Evolutionary conservation across 2,329 filamentous ascomycete species (phyloP).

Genomic region (Cordyceps cicadae): DNA sequence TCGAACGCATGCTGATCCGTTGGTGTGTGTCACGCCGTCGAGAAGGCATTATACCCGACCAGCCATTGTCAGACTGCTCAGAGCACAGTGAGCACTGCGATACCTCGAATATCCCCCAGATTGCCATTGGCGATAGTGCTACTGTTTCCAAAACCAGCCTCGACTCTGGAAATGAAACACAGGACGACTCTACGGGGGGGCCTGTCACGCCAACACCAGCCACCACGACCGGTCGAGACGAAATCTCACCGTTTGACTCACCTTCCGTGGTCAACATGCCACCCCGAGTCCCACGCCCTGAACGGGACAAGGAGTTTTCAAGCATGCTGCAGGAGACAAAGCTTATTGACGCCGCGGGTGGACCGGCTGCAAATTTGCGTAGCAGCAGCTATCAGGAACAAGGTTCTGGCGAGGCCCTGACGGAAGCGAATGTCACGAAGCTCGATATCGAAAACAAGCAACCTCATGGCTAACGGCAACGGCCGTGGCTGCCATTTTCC

Average conservation of each 20-base stretch:
- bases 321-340: conserved; percentile 39
- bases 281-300: conserved; percentile 25
- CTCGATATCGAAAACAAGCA: conserved; percentile 29
- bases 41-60: conserved; percentile 17
- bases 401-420: conserved; percentile 36
- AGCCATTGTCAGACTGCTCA: conserved; percentile 36
- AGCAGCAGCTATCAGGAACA: conserved; percentile 27
- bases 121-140: conserved; percentile 22
- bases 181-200: conserved; percentile 21
- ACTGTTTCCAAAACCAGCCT: background rate
- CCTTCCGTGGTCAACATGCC: conserved; percentile 24
- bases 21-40: conserved; percentile 44
- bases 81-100: conserved; percentile 35
- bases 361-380: conserved; percentile 23
- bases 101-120: conserved; percentile 32
- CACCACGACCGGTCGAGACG: conserved; percentile 28
- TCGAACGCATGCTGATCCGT: conserved; percentile 64
- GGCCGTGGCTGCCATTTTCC: background rate
- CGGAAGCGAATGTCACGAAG: conserved; percentile 45
- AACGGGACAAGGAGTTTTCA: conserved; percentile 32
- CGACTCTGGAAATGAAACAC: conserved; percentile 15
- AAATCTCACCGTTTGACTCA: conserved; percentile 35
- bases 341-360: conserved; percentile 38
- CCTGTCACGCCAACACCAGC: conserved; percentile 34
- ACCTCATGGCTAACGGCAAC: background rate